Evolutionary conservation across 352 stramenopile genomes (phyloP), one percentile per base, ranked within the genome.

Genomic region (Globisporangium alternatum): DNA sequence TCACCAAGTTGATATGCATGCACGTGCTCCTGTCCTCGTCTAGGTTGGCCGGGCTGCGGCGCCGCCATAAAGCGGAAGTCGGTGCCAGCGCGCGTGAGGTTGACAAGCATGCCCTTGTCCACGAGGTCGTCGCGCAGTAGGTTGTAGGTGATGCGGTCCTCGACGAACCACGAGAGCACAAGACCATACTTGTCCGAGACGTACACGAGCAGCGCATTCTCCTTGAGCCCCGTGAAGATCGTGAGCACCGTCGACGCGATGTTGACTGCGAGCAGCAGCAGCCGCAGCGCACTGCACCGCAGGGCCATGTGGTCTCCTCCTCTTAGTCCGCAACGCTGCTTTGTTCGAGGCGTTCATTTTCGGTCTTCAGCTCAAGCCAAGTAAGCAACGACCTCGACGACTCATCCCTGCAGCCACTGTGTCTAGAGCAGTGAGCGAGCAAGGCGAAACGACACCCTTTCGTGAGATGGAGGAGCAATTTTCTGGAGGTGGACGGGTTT

Each of bases 41-140:
- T 2, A 81, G 41, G 57, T 76, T 83, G 10, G 71, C 45, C 0
- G 63, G 60, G 35, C 31, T 68, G 8, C 76, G 73, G 76, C 1
- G 73, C 66, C 31, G 71, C 59, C 60, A 81, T 97, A 64, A 97
- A 97, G 49, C 60, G 60, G 30, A 60, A 66, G 12, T 8, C 33
- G 13, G 3, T 37, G 1, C 49, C 60, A 17, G 51, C 49, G 5
- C 54, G 33, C 2, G 41, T 51, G n/a, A 60, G 9, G 60, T 66
- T 51, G 25, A 45, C 60, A 25, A 66, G 60, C 48, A 52, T 41
- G 22, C 33, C 51, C 5, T 19, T 9, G 28, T 39, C 33, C 19
- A 60, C 25, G 28, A 60, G 41, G 33, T 56, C 39, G 37, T 43
- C 15, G 6, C 25, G 49, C 9, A 66, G n/a, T 33, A 53, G 28